Evolutionary conservation across 2,329 filamentous ascomycete species (phyloP), one percentile per base, ranked within the genome.

Genomic region (Penicillium rolfsii): DNA sequence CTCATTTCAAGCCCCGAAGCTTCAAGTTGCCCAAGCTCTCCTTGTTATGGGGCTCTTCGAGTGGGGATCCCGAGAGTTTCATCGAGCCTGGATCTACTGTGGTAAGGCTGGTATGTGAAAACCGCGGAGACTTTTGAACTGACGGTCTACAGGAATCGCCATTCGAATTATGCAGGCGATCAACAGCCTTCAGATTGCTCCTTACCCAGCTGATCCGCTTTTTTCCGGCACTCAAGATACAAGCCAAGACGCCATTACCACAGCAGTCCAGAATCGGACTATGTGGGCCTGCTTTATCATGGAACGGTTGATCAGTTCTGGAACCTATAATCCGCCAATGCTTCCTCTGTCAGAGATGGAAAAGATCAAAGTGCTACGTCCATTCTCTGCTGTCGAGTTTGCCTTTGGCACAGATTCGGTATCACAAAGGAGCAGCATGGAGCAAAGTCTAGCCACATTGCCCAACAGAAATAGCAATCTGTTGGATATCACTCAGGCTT

Each of bases 281-380:
- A 80, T 79, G 46, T 82, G 80, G 80, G 75, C 75, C 0, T 81
- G 80, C 61, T 81, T 80, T 56, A 75, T 82, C 33, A 76, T 82
- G 71, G 79, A 81, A 59, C 77, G 79, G 9, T 76, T 80, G 54
- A 73, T 82, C 40, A 78, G 78, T 40, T 80, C 77, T 1, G 79
- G 78, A 0, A 79, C 74, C 65, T 64, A 67, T 19, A 70, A 73
- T 70, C 76, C 45, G 64, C 75, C 63, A 1, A 62, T 64, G 52
- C 61, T 72, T 11, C 62, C 70, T 14, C 64, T 70, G 57, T 56
- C 61, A 3, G 61, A 63, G 24, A 63, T 65, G 60, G 58, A 63
- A 22, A 65, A 65, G 33, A 56, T 65, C 11, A 63, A 61, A 22
- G 58, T 61, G 4, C 50, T 52, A 22, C 56, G 55, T 38, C 63